These are phyloP conservation scores for Kodamaea alishanica DNA, from an alignment of 1,139 yeast species.

Conservation along the genomic window DNA sequence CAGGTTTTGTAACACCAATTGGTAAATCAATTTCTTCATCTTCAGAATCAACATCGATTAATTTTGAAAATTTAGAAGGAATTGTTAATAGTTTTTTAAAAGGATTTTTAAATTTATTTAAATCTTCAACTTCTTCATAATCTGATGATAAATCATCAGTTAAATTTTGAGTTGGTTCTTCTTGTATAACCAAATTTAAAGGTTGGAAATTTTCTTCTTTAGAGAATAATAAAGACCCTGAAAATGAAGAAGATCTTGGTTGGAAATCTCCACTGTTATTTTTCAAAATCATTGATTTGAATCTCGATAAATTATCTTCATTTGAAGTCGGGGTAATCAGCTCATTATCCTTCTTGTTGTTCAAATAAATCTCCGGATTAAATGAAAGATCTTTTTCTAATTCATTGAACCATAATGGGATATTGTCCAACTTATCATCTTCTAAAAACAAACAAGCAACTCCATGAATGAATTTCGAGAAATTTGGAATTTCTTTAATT, in stretches of 20 bases:
- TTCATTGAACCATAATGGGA: constrained; percentile 95
- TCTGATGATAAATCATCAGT: constrained; percentile 33
- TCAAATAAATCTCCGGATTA: constrained; percentile 17
- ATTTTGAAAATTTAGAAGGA: constrained; percentile 34
- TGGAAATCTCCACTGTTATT: constrained; percentile 29
- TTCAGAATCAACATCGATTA: constrained; percentile 73
- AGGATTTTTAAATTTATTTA: constrained; percentile 23
- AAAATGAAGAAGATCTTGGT: constrained; percentile 40
- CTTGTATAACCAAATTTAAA: constrained; percentile 9
- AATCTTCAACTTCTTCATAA: constrained; percentile 42
- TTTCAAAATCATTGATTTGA: constrained; percentile 40
- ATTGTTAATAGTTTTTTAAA: constrained; percentile 24
- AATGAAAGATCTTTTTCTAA: constrained; percentile 49
- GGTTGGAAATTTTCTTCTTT: constrained; percentile 12
- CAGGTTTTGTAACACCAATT: constrained; percentile 84
- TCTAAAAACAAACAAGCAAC: constrained; percentile 83
- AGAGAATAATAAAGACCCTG: constrained; percentile 32
- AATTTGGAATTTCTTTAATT: constrained; percentile 87
- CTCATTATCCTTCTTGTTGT: constrained; percentile 61
- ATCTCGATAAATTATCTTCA: constrained; percentile 45
- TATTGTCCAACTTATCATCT: constrained; percentile 81
- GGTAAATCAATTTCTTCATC: constrained; percentile 83
- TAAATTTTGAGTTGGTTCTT: constrained; percentile 13
- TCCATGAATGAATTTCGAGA: constrained; percentile 88
- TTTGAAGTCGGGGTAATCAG: constrained; percentile 61